phyloP scores from a whole-genome alignment of 768 basidiomycete genomes.

The Obba rivulosa region DNA sequence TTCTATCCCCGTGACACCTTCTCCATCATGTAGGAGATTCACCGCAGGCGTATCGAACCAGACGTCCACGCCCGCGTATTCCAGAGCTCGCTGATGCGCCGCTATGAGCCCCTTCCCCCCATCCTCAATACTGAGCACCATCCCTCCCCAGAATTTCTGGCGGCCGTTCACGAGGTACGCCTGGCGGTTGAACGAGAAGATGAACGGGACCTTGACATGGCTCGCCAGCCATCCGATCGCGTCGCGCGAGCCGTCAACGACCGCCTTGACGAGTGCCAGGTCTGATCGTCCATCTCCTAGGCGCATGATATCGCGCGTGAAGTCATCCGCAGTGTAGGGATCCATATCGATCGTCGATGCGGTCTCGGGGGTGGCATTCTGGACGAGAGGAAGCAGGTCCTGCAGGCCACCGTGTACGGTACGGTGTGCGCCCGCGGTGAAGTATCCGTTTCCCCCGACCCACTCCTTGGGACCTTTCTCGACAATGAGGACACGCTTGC shows the following conservation, averaged over 20 bases:
- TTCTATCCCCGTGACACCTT: slow-evolving; percentile 40
- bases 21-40: slow-evolving; percentile 31
- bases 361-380: slow-evolving; percentile 38
- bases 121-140: slow-evolving; percentile 55
- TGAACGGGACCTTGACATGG: slow-evolving; percentile 47
- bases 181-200: slow-evolving; percentile 57
- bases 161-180: slow-evolving; percentile 60
- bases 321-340: slow-evolving; percentile 51
- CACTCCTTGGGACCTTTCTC: slow-evolving; percentile 62
- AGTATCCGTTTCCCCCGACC: slow-evolving; percentile 69
- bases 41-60: slow-evolving; percentile 53
- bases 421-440: slow-evolving; percentile 66
- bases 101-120: slow-evolving; percentile 66
- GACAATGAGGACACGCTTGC: slow-evolving; percentile 53
- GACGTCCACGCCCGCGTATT: slow-evolving; percentile 43
- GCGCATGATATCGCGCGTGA: slow-evolving; percentile 55
- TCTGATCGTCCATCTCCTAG: slow-evolving; percentile 49
- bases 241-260: slow-evolving; percentile 53
- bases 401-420: slow-evolving; percentile 56
- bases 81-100: slow-evolving; percentile 47
- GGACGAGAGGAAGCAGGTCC: slow-evolving; percentile 53
- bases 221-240: slow-evolving; percentile 53
- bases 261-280: slow-evolving; percentile 38
- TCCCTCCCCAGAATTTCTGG: slow-evolving; percentile 67
- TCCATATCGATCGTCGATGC: slow-evolving; percentile 48